Base-by-base conservation (phyloP, 2,329 filamentous ascomycete species). In the Aspergillus oerlinghausenensis region DNA sequence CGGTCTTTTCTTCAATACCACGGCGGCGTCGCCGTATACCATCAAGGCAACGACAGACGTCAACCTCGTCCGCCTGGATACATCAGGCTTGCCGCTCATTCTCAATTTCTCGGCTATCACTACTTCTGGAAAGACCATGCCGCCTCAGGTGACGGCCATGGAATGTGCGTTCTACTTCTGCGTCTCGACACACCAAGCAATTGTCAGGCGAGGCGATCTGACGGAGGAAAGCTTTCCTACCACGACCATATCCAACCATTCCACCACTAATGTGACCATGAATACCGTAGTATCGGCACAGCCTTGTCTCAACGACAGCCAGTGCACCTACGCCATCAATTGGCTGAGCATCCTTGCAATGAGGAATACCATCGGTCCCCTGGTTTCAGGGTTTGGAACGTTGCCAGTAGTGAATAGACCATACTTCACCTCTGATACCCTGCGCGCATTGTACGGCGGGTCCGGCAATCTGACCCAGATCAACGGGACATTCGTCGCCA, bases 141-240 rank as follows among this genome's bases (percentile, higher is more conserved):
- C 60, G 0, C 57, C 60, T 3, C n/a, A 51, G 6, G 19, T 62
- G 49, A 63, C 55, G 35, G 65, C 64, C 17, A 64, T 63, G 2
- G 61, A 69, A 53, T 68, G 65, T 32, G 57, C 59, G 0, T 38
- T 68, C 4, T 67, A 62, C 42, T 65, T 67, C 45, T 67, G 65
- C 50, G 57, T 68, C 23, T 35, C 63, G 5, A 65, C 64, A 1
- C 67, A 64, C 52, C 48, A 63, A 19, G 55, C 64, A 6, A 45
- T 43, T 6, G 62, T 69, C 1, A 50, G 52, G 5, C 51, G 57
- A 1, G 66, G 65, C 8, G 38, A 40, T 38, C 63, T 63, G 50
- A 58, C 51, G 1, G 67, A 67, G 50, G 60, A 32, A 0, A n/a
- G 55, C 14, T 51, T 58, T 2, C 53, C 58, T 3, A 56, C 60